Percentiles rank a stretch among this genome's conserved stretches.
Conservation (phyloP, 73 alveolate species). For the Tetrahymena borealis region DNA sequence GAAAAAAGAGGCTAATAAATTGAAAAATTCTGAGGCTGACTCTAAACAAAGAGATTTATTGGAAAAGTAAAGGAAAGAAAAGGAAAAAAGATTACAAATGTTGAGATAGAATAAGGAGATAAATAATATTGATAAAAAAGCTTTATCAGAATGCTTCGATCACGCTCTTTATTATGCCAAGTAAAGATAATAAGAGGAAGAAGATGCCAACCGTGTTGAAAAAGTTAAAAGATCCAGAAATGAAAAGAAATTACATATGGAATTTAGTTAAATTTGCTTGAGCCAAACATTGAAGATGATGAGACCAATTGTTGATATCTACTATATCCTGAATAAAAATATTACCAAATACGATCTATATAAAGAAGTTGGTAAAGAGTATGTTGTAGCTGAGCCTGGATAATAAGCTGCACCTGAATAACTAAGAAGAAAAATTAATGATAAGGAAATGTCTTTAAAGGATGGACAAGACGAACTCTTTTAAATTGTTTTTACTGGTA, state of each 20-base stretch:
- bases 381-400: background rate
- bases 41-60: background rate
- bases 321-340: background rate
- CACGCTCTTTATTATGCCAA: background rate
- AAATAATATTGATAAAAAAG: background rate
- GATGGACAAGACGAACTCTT: background rate
- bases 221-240: background rate
- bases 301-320: background rate
- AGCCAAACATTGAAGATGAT: background rate
- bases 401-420: background rate
- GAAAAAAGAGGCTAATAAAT: background rate
- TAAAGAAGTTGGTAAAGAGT: background rate
- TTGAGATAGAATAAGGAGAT: background rate
- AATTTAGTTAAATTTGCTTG: background rate
- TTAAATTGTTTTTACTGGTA: background rate
- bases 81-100: background rate
- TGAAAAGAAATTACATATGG: background rate
- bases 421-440: background rate
- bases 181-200: background rate
- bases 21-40: background rate
- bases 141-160: background rate
- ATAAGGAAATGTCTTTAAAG: background rate
- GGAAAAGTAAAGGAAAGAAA: background rate
- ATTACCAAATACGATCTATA: background rate
- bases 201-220: background rate